Base-by-base conservation (phyloP, 1,139 yeast genomes). In the Magnusiomyces paraingens region DNA sequence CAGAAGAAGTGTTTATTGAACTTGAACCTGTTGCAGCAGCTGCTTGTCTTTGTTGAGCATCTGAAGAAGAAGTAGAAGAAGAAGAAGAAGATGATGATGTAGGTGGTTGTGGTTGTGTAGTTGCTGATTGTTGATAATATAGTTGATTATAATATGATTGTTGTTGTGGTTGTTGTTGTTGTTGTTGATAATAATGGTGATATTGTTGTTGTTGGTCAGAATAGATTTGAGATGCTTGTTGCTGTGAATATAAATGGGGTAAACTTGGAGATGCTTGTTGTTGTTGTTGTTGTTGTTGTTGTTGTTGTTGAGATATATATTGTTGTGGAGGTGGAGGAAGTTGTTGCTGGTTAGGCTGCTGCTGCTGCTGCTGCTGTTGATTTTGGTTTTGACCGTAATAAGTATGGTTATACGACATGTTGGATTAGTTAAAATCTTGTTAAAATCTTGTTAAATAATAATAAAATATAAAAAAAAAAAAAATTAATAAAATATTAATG, bases 31-130 rank as follows among this genome's bases (percentile, higher is more conserved):
- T 10, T n/a, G 48, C 21, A 47, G 49, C 22, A 41, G 50, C 35
- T 41, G 50, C 22, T 35, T n/a, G n/a, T n/a, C n/a, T n/a, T n/a
- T 42, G 11, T 52, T n/a, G n/a, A n/a, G 49, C 2, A 48, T 49
- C 14, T 53, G 52, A 20, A 35, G 43, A 10, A 17, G 47, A 14
- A 46, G 53, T 32, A 21, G 38, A n/a, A n/a, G n/a, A n/a, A n/a
- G n/a, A n/a, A n/a, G n/a, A 15, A 44, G 50, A 6, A 22, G 8
- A 18, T 46, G 54, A 17, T 47, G 51, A 14, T 40, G 46, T 43
- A 49, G 57, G n/a, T 38, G n/a, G 45, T 18, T 53, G 57, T 22
- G 52, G 58, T 38, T 43, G 42, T 15, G 29, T 26, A 26, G 20
- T 4, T 3, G 21, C 45, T 5, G 22, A n/a, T 21, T 26, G 43